phyloP scores from a whole-genome alignment of 345 rosid species.

The Aquilaria malaccensis region DNA sequence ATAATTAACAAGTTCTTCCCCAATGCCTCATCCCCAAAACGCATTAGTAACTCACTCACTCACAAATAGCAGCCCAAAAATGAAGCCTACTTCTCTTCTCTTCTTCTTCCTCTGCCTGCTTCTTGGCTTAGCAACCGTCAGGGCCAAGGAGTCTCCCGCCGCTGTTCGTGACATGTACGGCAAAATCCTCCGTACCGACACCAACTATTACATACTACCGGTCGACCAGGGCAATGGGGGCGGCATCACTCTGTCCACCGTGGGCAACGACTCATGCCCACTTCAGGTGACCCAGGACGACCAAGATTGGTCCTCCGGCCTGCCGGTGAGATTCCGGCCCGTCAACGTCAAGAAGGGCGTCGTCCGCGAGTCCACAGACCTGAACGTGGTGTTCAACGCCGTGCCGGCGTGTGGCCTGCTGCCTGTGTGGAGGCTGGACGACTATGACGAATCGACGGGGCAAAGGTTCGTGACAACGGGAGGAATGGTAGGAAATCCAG shows the following conservation, averaged over 20 bases:
- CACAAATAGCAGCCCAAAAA: too few species aligned
- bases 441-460: not conserved
- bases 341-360: constrained; percentile 16
- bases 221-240: constrained; percentile 24
- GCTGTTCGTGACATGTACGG: constrained; percentile 22
- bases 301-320: constrained; percentile 19
- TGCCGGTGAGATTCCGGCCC: constrained; percentile 23
- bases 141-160: constrained; percentile 5
- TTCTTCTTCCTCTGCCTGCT: constrained; percentile 17
- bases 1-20: too few species aligned
- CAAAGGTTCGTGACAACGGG: constrained; percentile 5
- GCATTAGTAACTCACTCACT: too few species aligned
- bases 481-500: constrained; percentile 3
- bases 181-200: constrained; percentile 16
- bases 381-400: constrained; percentile 10
- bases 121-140: not conserved
- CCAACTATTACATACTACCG: constrained; percentile 26
- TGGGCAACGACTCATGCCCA: constrained; percentile 18
- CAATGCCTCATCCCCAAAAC: too few species aligned
- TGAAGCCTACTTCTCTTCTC: not conserved
- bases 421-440: constrained; percentile 8
- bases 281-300: constrained; percentile 24
- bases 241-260: constrained; percentile 22
- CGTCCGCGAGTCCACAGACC: constrained; percentile 27
- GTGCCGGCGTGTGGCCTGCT: too few species aligned